Conservation (phyloP, 148 eudicot species). For the Nepenthes gracilis region DNA sequence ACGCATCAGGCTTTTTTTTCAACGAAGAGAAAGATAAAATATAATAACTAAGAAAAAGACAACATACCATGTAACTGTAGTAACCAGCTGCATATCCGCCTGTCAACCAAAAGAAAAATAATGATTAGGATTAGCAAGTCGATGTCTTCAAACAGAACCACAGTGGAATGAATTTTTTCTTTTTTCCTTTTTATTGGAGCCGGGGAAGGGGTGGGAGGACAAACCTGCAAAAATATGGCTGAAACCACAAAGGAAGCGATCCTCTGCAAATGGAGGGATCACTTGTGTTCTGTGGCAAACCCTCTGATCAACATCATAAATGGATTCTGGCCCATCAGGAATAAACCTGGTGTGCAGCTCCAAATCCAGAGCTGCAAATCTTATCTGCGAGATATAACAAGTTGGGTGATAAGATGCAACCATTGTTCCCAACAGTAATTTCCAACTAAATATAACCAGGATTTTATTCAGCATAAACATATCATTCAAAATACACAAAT, state of each 20-base stretch:
- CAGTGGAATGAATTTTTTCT: too few species aligned
- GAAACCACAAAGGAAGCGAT: slow-evolving; percentile 80
- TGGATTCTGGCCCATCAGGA: slow-evolving; percentile 82
- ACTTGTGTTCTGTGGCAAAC: slow-evolving; percentile 65
- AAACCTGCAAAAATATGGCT: slow-evolving; percentile 96
- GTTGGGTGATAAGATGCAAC: neutral
- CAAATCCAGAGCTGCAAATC: slow-evolving; percentile 73
- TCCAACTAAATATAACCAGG: too few species aligned
- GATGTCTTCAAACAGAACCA: too few species aligned
- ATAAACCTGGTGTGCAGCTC: slow-evolving; percentile 75
- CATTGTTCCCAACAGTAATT: too few species aligned
- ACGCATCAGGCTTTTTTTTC: too few species aligned
- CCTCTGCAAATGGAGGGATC: slow-evolving; percentile 85
- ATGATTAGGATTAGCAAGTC: neutral
- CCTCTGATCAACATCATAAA: slow-evolving; percentile 80
- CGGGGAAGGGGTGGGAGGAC: neutral
- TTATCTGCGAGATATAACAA: slow-evolving; percentile 34
- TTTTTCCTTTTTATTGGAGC: too few species aligned
- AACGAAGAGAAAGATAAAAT: neutral
- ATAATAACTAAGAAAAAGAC: too few species aligned
- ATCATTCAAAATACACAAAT: too few species aligned
- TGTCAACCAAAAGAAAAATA: slow-evolving; percentile 12
- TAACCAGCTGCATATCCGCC: slow-evolving; percentile 99
- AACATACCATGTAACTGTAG: slow-evolving; percentile 91
- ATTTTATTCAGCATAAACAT: too few species aligned